Base-by-base conservation (phyloP, 768 basidiomycete genomes). In the Suillus hirtellus region DNA sequence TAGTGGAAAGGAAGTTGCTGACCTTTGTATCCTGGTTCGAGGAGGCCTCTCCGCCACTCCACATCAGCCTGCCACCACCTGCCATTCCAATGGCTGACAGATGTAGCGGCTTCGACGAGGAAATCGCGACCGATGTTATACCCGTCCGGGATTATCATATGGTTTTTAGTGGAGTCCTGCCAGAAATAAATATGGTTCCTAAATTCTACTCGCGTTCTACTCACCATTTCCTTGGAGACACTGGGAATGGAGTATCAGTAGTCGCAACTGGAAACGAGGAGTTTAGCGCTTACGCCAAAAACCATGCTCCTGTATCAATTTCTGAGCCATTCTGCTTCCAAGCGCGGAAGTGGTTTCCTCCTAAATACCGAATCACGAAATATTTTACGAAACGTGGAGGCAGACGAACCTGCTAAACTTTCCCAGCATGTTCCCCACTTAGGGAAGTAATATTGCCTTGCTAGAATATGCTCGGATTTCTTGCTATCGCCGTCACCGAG, bases 361-460 rank as follows among this genome's bases (percentile, higher is more conserved):
- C 92, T 82, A 70, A 31, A 59, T 12, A 27, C 15, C 35, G 38
- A 24, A 37, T 50, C 59, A 53, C 54, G 65, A 53, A 62, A 34
- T 40, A 65, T 37, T 8, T 35, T n/a, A 43, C 34, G 43, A 8
- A 17, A 58, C 38, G 14, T 43, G 38, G n/a, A 59, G 12, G 38
- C 14, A 24, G 37, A 65, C 73, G 60, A 58, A 81, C 89, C 89
- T 66, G 87, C 81, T 27, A 95, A 74, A 68, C 86, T 92, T 80
- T 95, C 93, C 90, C 93, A 93, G 74, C 93, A 95, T 0, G 92
- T 92, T 34, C 93, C 93, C 82, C 86, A 88, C 42, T 88, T 76
- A 4, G 92, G 91, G 67, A 84, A 84, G 75, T 92, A 93, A 65
- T 88, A 80, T 68, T 95, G 93, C 27, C 93, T 85, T 27, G 87